Percentiles rank a stretch among this genome's conserved stretches.
These are phyloP conservation scores for Acorus gramineus DNA, from an alignment of 106 monocot genomes.

Conservation along the genomic window DNA sequence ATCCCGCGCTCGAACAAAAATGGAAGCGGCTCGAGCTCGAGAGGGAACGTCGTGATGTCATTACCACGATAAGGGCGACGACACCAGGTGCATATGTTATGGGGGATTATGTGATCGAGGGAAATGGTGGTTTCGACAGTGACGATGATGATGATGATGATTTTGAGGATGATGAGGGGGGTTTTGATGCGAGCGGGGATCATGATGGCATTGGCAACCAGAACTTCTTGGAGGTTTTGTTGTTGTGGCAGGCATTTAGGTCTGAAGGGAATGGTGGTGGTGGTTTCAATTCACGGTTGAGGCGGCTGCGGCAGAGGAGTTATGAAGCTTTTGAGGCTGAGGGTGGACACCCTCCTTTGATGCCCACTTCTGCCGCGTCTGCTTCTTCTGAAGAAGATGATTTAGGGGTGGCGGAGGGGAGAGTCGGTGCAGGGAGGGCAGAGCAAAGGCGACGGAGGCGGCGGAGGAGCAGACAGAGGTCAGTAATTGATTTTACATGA, in stretches of 20 bases:
- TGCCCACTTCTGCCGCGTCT: too few relatives aligned
- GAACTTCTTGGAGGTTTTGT: constrained; percentile 11
- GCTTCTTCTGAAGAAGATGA: too few relatives aligned
- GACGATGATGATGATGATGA: constrained; percentile 13
- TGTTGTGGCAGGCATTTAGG: constrained; percentile 4
- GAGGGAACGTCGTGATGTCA: constrained; percentile 20
- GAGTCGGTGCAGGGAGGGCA: too few relatives aligned
- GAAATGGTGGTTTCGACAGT: background rate
- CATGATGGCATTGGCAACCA: background rate
- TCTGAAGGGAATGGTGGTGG: background rate
- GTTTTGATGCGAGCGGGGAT: background rate
- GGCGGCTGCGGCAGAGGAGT: background rate
- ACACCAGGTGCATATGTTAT: constrained; percentile 24
- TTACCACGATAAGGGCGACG: constrained; percentile 18
- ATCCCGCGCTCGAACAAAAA: constrained; percentile 19
- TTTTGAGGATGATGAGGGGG: background rate
- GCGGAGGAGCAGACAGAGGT: too few relatives aligned
- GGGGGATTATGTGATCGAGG: constrained; percentile 32
- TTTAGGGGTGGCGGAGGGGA: too few relatives aligned
- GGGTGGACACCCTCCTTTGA: too few relatives aligned
- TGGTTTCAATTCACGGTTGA: background rate
- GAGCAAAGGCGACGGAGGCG: too few relatives aligned
- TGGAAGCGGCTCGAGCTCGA: constrained; percentile 27
- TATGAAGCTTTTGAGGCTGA: too few relatives aligned
- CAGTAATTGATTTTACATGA: too few relatives aligned